Evolutionary conservation across 805 yeast species (phyloP).

Genomic region (Jamesozyma piceae): DNA sequence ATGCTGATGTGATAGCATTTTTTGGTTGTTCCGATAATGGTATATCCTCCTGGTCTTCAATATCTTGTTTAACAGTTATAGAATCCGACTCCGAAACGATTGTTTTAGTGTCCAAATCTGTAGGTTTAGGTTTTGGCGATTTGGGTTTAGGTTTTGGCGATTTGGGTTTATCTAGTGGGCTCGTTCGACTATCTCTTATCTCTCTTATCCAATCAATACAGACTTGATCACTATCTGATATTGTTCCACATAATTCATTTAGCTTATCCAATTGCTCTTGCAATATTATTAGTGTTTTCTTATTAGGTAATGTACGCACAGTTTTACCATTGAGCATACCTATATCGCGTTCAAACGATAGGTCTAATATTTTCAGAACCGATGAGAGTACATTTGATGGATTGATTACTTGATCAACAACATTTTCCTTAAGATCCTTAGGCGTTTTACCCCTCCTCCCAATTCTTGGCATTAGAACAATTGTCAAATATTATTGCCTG

Average conservation of each 20-base stretch:
- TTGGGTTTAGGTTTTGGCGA: background rate
- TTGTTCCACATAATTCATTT: conserved; percentile 15
- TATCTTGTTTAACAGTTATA: background rate
- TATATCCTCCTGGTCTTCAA: background rate
- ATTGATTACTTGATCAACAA: conserved; percentile 21
- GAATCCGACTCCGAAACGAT: background rate
- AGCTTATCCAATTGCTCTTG: conserved; percentile 30
- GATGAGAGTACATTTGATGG: conserved; percentile 40
- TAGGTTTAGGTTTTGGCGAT: background rate
- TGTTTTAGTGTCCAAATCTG: background rate
- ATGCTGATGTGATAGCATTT: no score
- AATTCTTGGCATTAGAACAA: conserved; percentile 13
- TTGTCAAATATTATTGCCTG: no score
- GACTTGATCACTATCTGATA: conserved; percentile 18
- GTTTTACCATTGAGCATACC: conserved; percentile 56
- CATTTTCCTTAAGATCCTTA: conserved; percentile 6
- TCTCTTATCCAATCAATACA: conserved; percentile 12
- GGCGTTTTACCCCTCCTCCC: conserved; percentile 24
- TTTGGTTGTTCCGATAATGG: background rate
- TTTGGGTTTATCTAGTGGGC: background rate
- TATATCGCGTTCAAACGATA: conserved; percentile 48
- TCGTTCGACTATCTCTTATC: conserved; percentile 7
- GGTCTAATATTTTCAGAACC: conserved; percentile 42
- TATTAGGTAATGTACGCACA: conserved; percentile 34
- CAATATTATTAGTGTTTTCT: conserved; percentile 37